Base-by-base conservation (phyloP, 1,139 yeast species). In the Spathaspora sp. region DNA sequence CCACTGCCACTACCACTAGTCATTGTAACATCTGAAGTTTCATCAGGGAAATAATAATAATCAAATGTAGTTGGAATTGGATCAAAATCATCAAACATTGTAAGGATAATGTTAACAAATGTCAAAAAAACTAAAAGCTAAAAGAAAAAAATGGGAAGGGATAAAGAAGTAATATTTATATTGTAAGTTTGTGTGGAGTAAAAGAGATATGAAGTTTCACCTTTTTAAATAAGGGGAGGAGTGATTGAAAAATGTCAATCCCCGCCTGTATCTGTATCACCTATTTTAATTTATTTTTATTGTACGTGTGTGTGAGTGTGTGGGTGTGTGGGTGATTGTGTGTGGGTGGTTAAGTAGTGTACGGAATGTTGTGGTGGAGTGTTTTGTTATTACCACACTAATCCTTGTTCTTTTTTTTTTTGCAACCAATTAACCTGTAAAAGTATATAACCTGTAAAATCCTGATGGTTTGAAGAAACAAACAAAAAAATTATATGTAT, bases 391-490 rank as follows among this genome's bases (percentile, higher is more conserved):
- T 18, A 25, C 2, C 31, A 27, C 31, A 10, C 18, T 37, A 11
- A 11, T 16, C 2, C 16, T 7, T 38, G 15, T 38, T 15, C 31
- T 11, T 11, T 29, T 13, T 34, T 36, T 42, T 42, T 42, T 42
- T 42, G 44, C 44, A 42, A 37, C 44, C 44, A 42, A 10, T 34
- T 16, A 42, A 42, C 29, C 44, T 42, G 44, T 42, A 42, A 42
- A 25, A 17, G n/a, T 17, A 15, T 11, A 7, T 15, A 16, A 18
- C 15, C 37, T 15, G 20, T 40, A 40, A 40, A 23, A 13, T 20
- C 10, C n/a, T n/a, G 24, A 25, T n/a, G n/a, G n/a, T n/a, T n/a
- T n/a, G n/a, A n/a, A n/a, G n/a, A n/a, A n/a, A n/a, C n/a, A n/a
- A n/a, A n/a, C n/a, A 20, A 20, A 20, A 20, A 20, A 20, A 20